Percentiles rank a stretch among this genome's conserved stretches.
Evolutionary conservation across 2,329 filamentous ascomycete species (phyloP).

Genomic region (Lachnellula occidentalis): DNA sequence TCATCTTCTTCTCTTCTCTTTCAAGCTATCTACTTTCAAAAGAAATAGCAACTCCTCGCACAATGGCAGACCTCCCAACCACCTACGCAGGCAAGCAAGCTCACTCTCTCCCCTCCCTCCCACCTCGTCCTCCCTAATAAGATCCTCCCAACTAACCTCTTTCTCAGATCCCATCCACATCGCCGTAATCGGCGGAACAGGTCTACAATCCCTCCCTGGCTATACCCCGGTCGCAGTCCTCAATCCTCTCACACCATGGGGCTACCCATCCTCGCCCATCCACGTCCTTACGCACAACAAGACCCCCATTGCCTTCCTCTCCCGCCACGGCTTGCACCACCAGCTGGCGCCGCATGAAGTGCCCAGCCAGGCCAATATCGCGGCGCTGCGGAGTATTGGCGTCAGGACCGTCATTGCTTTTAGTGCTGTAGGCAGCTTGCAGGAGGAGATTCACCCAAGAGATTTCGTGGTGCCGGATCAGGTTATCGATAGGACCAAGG

Average conservation of each 20-base stretch:
- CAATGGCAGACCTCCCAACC: slow-evolving; percentile 25
- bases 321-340: slow-evolving; percentile 85
- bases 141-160: neutral
- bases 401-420: slow-evolving; percentile 92
- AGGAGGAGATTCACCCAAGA: slow-evolving; percentile 87
- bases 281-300: slow-evolving; percentile 83
- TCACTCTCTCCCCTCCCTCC: neutral
- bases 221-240: slow-evolving; percentile 81
- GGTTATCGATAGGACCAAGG: slow-evolving; percentile 96
- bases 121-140: neutral
- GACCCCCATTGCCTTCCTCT: slow-evolving; percentile 83
- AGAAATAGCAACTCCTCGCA: neutral
- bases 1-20: neutral
- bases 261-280: slow-evolving; percentile 68
- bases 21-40: neutral
- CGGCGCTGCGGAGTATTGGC: slow-evolving; percentile 86
- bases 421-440: slow-evolving; percentile 86
- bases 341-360: slow-evolving; percentile 90
- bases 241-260: slow-evolving; percentile 81
- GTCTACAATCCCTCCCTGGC: slow-evolving; percentile 78
- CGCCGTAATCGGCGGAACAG: slow-evolving; percentile 89
- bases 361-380: slow-evolving; percentile 91
- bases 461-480: slow-evolving; percentile 97
- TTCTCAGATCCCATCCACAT: slow-evolving; percentile 65
- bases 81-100: slow-evolving; percentile 23